A percentile compares a stretch with the other conserved stretches of the same genome.
Conservation (phyloP, 805 yeast species). For the Wilhelminamyces savonicus region DNA sequence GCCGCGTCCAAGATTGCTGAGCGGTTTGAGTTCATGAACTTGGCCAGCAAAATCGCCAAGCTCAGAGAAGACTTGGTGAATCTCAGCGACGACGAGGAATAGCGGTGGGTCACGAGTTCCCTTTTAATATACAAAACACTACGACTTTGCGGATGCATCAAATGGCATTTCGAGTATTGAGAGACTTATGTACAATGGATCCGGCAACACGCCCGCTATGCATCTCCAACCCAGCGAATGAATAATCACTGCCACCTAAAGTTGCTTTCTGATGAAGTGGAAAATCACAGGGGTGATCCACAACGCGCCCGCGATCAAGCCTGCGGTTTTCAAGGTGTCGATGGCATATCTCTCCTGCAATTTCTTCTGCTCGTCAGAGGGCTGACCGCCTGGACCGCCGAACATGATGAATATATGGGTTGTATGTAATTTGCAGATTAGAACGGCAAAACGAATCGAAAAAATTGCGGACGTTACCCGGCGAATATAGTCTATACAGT, state of each 20-base stretch:
- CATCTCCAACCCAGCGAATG: no score
- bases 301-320: slow-evolving; percentile 56
- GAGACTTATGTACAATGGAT: no score
- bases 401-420: slow-evolving; percentile 19
- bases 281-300: slow-evolving; percentile 52
- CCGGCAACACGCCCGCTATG: no score
- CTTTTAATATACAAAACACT: no score
- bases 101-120: no score
- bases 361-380: slow-evolving; percentile 61
- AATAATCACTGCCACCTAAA: no score
- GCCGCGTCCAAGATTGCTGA: slow-evolving; percentile 86
- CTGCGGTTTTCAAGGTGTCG: slow-evolving; percentile 55
- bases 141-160: no score
- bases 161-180: no score
- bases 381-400: slow-evolving; percentile 44
- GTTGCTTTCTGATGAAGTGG: slow-evolving; percentile 48
- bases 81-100: slow-evolving; percentile 9
- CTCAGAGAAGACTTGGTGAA: slow-evolving; percentile 30
- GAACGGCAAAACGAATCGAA: no score
- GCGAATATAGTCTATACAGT: no score
- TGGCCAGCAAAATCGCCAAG: slow-evolving; percentile 31
- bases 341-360: slow-evolving; percentile 57
- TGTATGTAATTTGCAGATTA: not conserved
- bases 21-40: slow-evolving; percentile 38
- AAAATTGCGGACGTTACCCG: no score